These are phyloP conservation scores for Pleurozium schreberi DNA, from an alignment of 225 moss, liverwort and hornwort genomes.

Conservation along the genomic window DNA sequence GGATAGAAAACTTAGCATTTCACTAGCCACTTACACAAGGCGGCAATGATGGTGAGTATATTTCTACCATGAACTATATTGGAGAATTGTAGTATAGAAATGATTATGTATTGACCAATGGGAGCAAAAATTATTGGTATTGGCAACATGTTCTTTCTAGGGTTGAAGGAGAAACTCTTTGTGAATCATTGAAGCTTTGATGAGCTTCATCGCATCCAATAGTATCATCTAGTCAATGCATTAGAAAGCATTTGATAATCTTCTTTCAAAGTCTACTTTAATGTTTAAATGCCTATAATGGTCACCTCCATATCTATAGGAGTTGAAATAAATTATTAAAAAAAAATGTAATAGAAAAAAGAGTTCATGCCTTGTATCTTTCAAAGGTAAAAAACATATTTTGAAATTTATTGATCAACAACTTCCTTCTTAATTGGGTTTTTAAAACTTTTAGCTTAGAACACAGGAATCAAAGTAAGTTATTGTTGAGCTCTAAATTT, in stretches of 20 bases:
- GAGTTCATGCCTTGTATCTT: background rate
- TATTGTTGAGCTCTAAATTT: background rate
- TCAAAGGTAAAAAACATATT: background rate
- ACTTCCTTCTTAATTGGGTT: background rate
- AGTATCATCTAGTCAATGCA: background rate
- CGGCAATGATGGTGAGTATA: accelerated
- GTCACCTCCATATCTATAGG: background rate
- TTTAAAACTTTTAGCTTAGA: background rate
- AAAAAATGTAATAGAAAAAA: background rate
- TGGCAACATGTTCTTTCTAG: background rate
- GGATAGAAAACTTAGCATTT: background rate
- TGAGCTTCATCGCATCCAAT: background rate
- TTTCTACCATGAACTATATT: background rate
- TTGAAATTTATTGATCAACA: background rate
- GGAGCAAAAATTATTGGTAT: no score
- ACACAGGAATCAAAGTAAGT: background rate
- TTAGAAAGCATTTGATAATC: background rate
- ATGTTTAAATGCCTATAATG: no score
- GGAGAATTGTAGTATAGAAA: background rate
- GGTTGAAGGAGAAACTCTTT: background rate
- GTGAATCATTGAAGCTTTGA: background rate
- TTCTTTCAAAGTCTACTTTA: background rate
- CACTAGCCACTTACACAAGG: background rate
- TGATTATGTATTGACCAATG: no score
- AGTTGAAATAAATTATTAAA: background rate